A percentile compares a stretch with the other conserved stretches of the same genome.
Evolutionary conservation across 176 grass and related monocot genomes (phyloP).

Genomic region (Canna indica): DNA sequence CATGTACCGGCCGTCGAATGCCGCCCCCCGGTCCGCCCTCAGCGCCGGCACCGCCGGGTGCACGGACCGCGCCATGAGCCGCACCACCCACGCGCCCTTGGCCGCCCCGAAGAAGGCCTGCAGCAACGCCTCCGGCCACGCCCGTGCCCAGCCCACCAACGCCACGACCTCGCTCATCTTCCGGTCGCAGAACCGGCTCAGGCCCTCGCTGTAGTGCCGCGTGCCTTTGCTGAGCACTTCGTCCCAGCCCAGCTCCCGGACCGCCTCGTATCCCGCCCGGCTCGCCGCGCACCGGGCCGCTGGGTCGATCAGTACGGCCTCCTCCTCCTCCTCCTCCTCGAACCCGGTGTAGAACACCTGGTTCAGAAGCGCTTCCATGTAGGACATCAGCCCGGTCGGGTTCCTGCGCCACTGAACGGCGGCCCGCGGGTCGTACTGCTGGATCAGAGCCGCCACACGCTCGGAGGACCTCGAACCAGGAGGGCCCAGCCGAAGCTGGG

Average conservation of each 20-base stretch:
- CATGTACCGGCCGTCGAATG: conserved; percentile 84
- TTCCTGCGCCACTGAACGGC: background rate
- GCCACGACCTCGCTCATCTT: conserved; percentile 95
- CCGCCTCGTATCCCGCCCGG: conserved; percentile 42
- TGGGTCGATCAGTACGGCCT: conserved; percentile 43
- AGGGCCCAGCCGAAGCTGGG: conserved; percentile 33
- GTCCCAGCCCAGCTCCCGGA: conserved; percentile 57
- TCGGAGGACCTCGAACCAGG: background rate
- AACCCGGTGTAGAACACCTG: conserved; percentile 58
- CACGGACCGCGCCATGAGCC: conserved; percentile 74
- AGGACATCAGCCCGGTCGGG: conserved; percentile 25
- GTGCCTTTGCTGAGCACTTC: conserved; percentile 75
- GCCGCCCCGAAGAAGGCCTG: conserved; percentile 77
- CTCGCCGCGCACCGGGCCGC: conserved; percentile 53
- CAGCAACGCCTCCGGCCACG: conserved; percentile 79
- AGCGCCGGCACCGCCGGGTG: conserved; percentile 68
- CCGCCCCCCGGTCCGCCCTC: conserved; percentile 49
- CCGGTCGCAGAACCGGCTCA: conserved; percentile 87
- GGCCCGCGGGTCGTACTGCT: conserved; percentile 1
- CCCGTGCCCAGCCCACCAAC: conserved; percentile 54
- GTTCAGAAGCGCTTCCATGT: conserved; percentile 75
- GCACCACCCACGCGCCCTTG: conserved; percentile 74
- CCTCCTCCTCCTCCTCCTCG: conserved; percentile 55
- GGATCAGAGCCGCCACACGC: background rate
- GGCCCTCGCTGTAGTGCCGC: conserved; percentile 69